These are phyloP conservation scores for Santalum album DNA, from an alignment of 164 flowering plant genomes.

Conservation along the genomic window DNA sequence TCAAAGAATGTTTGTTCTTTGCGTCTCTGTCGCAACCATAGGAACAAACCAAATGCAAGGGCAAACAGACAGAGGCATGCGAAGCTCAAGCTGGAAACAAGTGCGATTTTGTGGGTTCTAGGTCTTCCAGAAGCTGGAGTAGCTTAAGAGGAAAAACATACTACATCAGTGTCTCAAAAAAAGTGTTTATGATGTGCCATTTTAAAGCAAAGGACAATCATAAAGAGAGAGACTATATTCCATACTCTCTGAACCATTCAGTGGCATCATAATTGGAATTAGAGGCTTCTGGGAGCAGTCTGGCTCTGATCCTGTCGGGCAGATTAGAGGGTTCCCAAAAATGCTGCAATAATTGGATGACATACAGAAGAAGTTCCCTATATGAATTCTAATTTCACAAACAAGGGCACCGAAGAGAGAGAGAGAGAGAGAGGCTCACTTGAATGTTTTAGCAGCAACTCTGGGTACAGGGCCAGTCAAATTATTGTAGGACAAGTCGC, in stretches of 20 bases:
- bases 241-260: conserved; percentile 56
- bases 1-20: not conserved
- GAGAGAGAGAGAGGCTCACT: conserved; percentile 25
- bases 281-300: conserved; percentile 53
- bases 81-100: not conserved
- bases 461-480: conserved; percentile 85
- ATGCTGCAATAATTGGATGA: conserved; percentile 42
- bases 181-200: not conserved
- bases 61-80: not conserved
- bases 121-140: not conserved
- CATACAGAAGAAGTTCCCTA: not conserved
- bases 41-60: not conserved
- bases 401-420: not conserved
- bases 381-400: not conserved
- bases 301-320: conserved; percentile 72
- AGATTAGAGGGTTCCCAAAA: conserved; percentile 77
- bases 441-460: conserved; percentile 73
- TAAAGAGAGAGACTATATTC: not conserved
- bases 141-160: not conserved
- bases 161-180: not conserved
- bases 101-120: not conserved
- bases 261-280: conserved; percentile 61
- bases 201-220: too few relatives aligned
- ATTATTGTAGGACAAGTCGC: conserved; percentile 91
- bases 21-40: not conserved